Evolutionary conservation across 2,329 filamentous ascomycete genomes (phyloP).

Genomic region (Xylariales sp.): DNA sequence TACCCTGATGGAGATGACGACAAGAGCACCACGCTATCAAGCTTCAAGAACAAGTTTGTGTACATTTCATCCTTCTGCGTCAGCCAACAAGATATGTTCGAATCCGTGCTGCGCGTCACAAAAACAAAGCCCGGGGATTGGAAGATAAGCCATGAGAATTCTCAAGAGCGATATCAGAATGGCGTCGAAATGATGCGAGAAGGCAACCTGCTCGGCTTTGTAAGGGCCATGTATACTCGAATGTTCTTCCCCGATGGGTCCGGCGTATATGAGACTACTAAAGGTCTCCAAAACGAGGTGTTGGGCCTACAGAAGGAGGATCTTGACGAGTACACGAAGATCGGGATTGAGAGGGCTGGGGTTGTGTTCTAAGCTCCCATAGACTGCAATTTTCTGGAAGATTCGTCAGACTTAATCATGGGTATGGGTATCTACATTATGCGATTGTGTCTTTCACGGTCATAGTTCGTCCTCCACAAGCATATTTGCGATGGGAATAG

Average conservation of each 20-base stretch:
- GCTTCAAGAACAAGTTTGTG: conserved; percentile 44
- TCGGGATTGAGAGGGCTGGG: conserved; percentile 1
- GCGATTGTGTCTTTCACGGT: too few species aligned
- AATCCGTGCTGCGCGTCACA: conserved; percentile 44
- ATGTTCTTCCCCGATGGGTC: conserved; percentile 10
- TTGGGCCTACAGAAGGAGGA: conserved; percentile 9
- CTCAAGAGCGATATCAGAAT: background rate
- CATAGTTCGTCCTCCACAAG: too few species aligned
- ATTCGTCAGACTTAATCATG: too few species aligned
- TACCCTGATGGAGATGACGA: conserved; percentile 20
- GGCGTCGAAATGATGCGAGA: background rate
- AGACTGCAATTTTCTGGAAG: too few species aligned
- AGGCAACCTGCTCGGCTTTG: conserved; percentile 6
- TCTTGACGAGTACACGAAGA: conserved; percentile 9
- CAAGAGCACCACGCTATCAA: conserved; percentile 29
- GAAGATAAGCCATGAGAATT: conserved; percentile 5
- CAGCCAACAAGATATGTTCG: conserved; percentile 62
- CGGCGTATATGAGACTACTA: conserved; percentile 2
- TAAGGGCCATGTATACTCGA: conserved; percentile 7
- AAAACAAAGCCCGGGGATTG: conserved; percentile 13
- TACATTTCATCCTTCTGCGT: conserved; percentile 53
- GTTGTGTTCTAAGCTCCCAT: conserved; percentile 1
- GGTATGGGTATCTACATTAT: too few species aligned
- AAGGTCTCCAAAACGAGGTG: conserved; percentile 6
- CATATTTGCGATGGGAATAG: too few species aligned